phyloP scores from a whole-genome alignment of 768 basidiomycete genomes.

The Trametes cinnabarina region DNA sequence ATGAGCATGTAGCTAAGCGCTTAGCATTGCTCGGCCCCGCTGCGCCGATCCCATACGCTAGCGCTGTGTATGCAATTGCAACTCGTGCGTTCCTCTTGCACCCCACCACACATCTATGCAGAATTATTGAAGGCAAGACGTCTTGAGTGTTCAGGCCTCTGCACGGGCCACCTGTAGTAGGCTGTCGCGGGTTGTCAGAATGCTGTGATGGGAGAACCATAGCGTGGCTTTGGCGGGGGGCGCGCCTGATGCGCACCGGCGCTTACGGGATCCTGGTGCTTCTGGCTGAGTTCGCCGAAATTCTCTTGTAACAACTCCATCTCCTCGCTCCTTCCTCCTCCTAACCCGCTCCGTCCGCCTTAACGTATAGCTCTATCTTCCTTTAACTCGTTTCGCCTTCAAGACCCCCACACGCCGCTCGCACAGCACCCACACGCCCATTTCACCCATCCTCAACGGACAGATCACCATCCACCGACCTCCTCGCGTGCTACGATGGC shows the following conservation, averaged over 20 bases:
- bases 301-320: conserved; percentile 17
- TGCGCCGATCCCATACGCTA: neutral
- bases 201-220: conserved; percentile 12
- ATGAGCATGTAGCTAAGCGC: too few species aligned
- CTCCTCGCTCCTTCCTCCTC: conserved; percentile 20
- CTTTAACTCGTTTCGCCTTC: conserved; percentile 17
- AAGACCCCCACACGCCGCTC: conserved; percentile 17
- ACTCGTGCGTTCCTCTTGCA: too few species aligned
- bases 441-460: conserved; percentile 2
- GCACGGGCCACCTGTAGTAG: too few species aligned
- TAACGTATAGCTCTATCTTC: conserved; percentile 19
- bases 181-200: conserved; percentile 11
- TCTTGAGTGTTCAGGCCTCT: too few species aligned
- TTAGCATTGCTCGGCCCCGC: neutral
- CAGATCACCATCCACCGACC: conserved; percentile 6
- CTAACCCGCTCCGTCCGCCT: conserved; percentile 8
- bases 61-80: too few species aligned
- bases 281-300: conserved; percentile 14
- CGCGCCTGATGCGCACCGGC: conserved; percentile 21
- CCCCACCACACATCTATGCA: too few species aligned
- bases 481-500: conserved; percentile 46
- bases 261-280: conserved; percentile 2
- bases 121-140: too few species aligned
- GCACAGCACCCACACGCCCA: conserved; percentile 19
- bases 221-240: conserved; percentile 10